phyloP scores from a whole-genome alignment of 768 basidiomycete genomes.

The Polyporus arcularius region DNA sequence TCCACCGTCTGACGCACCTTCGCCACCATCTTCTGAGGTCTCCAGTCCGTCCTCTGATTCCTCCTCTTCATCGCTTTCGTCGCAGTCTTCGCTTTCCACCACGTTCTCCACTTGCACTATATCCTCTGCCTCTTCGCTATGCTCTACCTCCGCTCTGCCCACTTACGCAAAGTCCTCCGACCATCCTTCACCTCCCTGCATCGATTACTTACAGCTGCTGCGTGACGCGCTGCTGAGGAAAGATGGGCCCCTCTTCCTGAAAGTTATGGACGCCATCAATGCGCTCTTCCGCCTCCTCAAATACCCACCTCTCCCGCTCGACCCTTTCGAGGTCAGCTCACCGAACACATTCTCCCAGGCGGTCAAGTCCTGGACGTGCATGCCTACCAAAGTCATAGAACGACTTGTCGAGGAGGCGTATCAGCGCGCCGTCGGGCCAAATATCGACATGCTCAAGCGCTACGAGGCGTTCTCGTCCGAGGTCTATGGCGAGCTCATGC shows the following conservation, averaged over 20 bases:
- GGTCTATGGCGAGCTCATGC: conserved; percentile 90
- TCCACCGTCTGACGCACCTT: conserved; percentile 9
- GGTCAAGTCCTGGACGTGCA: conserved; percentile 50
- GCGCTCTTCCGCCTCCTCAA: conserved; percentile 61
- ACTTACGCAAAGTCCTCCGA: conserved; percentile 18
- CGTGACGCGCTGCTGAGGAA: conserved; percentile 68
- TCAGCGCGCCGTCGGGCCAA: conserved; percentile 89
- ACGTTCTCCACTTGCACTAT: conserved; percentile 19
- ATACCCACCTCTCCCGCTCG: conserved; percentile 57
- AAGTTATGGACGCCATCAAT: conserved; percentile 64
- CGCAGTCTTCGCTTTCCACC: conserved; percentile 19
- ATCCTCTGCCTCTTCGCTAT: conserved; percentile 29
- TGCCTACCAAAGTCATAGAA: conserved; percentile 68
- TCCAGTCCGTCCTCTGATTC: conserved; percentile 38
- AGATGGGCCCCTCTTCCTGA: conserved; percentile 73
- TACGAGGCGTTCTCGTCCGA: conserved; percentile 85
- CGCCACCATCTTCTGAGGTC: conserved; percentile 28
- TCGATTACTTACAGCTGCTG: conserved; percentile 56
- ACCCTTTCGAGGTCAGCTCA: conserved; percentile 46
- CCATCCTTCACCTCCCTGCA: conserved; percentile 18
- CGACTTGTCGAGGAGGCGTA: conserved; percentile 90
- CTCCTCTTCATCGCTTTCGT: conserved; percentile 35
- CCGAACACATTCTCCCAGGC: conserved; percentile 51
- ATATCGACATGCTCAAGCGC: conserved; percentile 74
- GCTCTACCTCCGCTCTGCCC: conserved; percentile 32